Base-by-base conservation (phyloP, 2,329 filamentous ascomycete genomes). In the Taxawa tesnikishii region DNA sequence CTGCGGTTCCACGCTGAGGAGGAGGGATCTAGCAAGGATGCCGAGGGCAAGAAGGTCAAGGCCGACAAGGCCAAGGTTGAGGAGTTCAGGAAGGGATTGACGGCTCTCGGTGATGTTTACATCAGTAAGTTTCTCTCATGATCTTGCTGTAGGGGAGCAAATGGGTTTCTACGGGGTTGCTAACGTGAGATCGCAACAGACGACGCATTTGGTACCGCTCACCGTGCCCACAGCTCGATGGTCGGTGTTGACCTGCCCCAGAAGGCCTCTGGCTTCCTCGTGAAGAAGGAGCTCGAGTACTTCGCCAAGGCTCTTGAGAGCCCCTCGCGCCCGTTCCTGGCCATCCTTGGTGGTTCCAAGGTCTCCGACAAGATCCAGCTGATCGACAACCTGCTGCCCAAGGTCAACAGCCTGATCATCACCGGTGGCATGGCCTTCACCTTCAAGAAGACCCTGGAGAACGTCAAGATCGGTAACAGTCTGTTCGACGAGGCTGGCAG, bases 271-370 rank as follows among this genome's bases (percentile, higher is more conserved):
- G 90, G 90, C 42, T 98, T 94, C 78, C 77, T 98, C 53, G 85
- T 98, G 72, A 98, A 98, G 81, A 98, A 96, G 73, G 90, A 98
- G 66, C 81, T 98, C 42, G 90, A 98, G 58, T 98, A 98, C 78
- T 98, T 98, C 57, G 90, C 90, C 44, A 75, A 94, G 69, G 90
- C 85, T 24, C 81, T 98, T 40, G 90, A 98, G 69, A 76, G 73
- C 49, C 90, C 90, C 40, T 72, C 92, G 67, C 79, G 88, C 36
- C 90, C 90, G 40, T 98, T 98, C 82, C 79, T 98, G 33, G 92
- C 90, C 58, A 98, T 98, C 56, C 82, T 98, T 33, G 90, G 90
- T 50, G 90, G 90, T 48, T 85, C 90, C 59, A 98, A 98, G 75
- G 85, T 98, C 47, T 92, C 84, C 27, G 90, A 98, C 74, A 98